Evolutionary conservation across 805 yeast species (phyloP).

Genomic region (Candida chilensis): DNA sequence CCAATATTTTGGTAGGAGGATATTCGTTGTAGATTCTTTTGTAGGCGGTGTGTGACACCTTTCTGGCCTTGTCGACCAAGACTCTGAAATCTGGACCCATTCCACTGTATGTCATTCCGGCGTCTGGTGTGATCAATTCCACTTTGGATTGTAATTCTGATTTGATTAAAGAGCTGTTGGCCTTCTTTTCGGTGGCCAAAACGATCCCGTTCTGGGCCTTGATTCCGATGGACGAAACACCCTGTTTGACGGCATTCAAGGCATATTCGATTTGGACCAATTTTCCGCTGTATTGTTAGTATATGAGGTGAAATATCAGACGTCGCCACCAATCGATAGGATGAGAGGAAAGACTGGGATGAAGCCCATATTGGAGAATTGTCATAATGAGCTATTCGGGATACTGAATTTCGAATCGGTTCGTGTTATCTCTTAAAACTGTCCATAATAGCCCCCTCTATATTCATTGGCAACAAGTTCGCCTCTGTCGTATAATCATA

Average conservation of each 20-base stretch:
- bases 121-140: constrained; percentile 82
- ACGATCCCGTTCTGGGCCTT: constrained; percentile 92
- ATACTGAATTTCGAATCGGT: too few species aligned
- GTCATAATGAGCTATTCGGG: too few species aligned
- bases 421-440: too few species aligned
- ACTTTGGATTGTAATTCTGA: constrained; percentile 71
- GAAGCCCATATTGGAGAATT: too few species aligned
- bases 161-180: constrained; percentile 69
- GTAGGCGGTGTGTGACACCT: constrained; percentile 86
- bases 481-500: constrained; percentile 5
- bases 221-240: constrained; percentile 94
- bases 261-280: constrained; percentile 97
- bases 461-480: background rate
- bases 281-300: constrained; percentile 87
- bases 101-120: constrained; percentile 95
- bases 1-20: constrained; percentile 92
- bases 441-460: too few species aligned
- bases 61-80: constrained; percentile 87
- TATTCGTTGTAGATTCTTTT: constrained; percentile 92
- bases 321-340: background rate
- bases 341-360: too few species aligned
- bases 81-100: constrained; percentile 99
- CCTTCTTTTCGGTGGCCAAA: constrained; percentile 91
- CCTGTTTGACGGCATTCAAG: constrained; percentile 93
- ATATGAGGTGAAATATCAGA: too few species aligned